Evolutionary conservation across 257 asterid genomes (phyloP), one percentile per base, ranked within the genome.

Genomic region (Nicotiana undulata): DNA sequence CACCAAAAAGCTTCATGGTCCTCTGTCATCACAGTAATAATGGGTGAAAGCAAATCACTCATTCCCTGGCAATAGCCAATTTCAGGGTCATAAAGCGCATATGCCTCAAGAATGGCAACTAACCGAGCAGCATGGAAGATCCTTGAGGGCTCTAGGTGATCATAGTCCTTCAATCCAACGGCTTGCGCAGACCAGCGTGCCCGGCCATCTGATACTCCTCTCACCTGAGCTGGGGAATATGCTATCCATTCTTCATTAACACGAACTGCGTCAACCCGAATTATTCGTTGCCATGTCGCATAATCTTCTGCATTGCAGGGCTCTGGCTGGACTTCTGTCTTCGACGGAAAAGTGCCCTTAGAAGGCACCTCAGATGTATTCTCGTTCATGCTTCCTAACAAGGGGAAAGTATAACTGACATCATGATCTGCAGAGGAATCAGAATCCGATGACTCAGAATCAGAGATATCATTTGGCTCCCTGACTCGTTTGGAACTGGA

Each of bases 41-140:
- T 93, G 63, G 98, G 98, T 70, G 98, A 93, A 9, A 94, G 96
- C 58, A 94, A 81, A 84, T 94, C 98, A 49, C 98, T 94, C 98
- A 94, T 93, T 59, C 98, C 98, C 85, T 94, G 98, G 78, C 98
- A 93, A 81, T 93, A 94, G 4, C 98, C 98, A n/a, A 88, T 94
- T 84, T 94, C 97, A 3, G 96, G 53, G 83, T 94, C 98, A 58
- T 90, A 89, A 17, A 94, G 24, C n/a, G 98, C 93, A 60, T 94
- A 94, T 6, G 98, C 95, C 88, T 94, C 98, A 2, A 94, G 97
- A 80, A 94, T 89, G 66, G 95, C 88, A 16, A 94, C 97, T 9
- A 94, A 92, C 26, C 98, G 97, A 10, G 98, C 93, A 1, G 97
- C 97, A 44, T 94, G 98, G 34, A 89, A 85, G 63, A 91, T 88